A percentile compares a stretch with the other conserved stretches of the same genome.
Evolutionary conservation across 2,329 filamentous ascomycete genomes (phyloP).

Genomic region (Aureobasidium melanogenum): DNA sequence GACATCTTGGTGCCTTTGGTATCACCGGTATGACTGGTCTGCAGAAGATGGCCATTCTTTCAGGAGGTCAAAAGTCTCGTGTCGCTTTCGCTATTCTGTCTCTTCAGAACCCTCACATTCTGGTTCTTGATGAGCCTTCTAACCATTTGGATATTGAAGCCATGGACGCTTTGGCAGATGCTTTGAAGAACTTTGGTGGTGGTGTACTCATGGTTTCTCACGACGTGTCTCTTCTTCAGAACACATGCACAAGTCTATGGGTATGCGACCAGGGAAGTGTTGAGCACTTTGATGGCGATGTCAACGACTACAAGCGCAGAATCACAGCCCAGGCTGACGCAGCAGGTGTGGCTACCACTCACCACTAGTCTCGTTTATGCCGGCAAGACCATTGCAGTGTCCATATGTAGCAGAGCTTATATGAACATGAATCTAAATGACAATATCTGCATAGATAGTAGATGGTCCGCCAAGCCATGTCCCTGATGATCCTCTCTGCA

Average conservation of each 20-base stretch:
- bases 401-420: not conserved
- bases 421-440: too few relatives aligned
- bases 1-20: conserved; percentile 79
- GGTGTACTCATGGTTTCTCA: conserved; percentile 98
- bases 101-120: conserved; percentile 87
- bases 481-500: not conserved
- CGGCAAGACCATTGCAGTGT: not conserved
- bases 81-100: conserved; percentile 97
- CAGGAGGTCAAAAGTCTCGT: conserved; percentile 95
- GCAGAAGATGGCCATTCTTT: conserved; percentile 89
- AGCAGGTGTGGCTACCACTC: conserved; percentile 66
- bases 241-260: conserved; percentile 90
- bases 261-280: conserved; percentile 92
- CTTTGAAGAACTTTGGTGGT: conserved; percentile 78
- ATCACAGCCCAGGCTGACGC: conserved; percentile 84
- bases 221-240: conserved; percentile 98
- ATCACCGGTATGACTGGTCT: conserved; percentile 91
- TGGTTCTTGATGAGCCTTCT: conserved; percentile 95
- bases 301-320: conserved; percentile 95
- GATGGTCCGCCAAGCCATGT: not conserved
- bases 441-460: not conserved
- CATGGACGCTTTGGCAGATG: conserved; percentile 88
- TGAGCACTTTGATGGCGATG: conserved; percentile 90
- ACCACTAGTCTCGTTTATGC: conserved; percentile 21
- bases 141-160: conserved; percentile 99